phyloP scores from a whole-genome alignment of 345 rosid species.

The Hevea brasiliensis region DNA sequence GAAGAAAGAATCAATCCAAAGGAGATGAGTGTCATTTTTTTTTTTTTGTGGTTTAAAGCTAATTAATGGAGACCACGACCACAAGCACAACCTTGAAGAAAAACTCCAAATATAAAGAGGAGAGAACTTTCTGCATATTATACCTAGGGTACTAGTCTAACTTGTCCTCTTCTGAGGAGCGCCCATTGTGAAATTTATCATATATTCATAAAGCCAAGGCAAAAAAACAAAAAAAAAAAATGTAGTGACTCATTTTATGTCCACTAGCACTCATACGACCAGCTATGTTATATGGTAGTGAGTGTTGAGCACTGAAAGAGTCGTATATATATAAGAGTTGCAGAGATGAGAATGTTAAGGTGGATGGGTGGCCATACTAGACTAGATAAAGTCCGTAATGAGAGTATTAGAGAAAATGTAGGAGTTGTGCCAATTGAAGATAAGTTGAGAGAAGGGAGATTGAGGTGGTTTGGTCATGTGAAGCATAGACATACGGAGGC shows the following conservation, averaged over 20 bases:
- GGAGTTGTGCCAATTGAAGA: too few relatives aligned
- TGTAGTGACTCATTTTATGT: conserved; percentile 22
- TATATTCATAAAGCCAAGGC: not conserved
- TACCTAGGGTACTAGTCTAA: not conserved
- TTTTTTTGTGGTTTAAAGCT: not conserved
- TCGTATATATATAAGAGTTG: too few relatives aligned
- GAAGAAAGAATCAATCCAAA: not conserved
- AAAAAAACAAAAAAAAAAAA: conserved; percentile 25
- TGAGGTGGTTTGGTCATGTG: too few relatives aligned
- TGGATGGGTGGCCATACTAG: too few relatives aligned
- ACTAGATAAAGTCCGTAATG: too few relatives aligned
- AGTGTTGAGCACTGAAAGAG: too few relatives aligned
- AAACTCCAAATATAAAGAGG: not conserved
- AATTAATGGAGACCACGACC: conserved; percentile 1
- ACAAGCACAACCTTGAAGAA: not conserved
- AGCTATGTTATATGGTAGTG: too few relatives aligned
- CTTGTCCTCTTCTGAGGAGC: conserved; percentile 6
- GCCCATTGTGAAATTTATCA: not conserved
- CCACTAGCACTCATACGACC: conserved; percentile 12
- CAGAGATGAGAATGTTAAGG: too few relatives aligned
- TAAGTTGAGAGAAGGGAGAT: too few relatives aligned
- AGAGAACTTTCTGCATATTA: not conserved
- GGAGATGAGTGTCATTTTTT: not conserved
- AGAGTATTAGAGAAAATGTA: too few relatives aligned
- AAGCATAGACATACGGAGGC: too few relatives aligned